Evolutionary conservation across 2,329 filamentous ascomycete genomes (phyloP), one percentile per base, ranked within the genome.

Genomic region (Xylariaceae sp.): DNA sequence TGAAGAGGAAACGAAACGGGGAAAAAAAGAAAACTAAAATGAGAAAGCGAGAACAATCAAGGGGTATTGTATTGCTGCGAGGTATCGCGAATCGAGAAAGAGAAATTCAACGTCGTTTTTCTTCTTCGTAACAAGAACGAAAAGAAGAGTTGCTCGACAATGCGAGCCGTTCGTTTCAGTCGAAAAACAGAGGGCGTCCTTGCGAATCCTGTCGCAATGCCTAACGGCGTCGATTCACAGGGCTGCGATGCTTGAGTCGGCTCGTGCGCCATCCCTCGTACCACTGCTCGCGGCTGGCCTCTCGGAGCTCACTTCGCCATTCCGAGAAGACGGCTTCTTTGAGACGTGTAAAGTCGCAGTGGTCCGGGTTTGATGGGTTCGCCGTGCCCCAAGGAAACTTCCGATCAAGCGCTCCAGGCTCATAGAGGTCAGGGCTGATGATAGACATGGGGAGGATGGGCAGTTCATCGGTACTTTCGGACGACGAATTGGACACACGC

Each of bases 321-420:
- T 97, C 93, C 65, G 80, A 86, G 74, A 99, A 99, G 37, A 99
- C 89, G 6, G 88, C 87, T 61, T 97, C 92, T 76, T 94, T 94
- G 66, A 99, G 82, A 63, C 88, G 88, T 58, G 89, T 80, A 73
- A 97, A 99, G 75, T 99, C 94, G 76, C 94, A 99, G 76, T 99
- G 94, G 67, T 89, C 85, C 35, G 87, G 81, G 69, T 97, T 88
- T 78, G 94, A 92, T 0, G 94, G 94, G 71, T 97, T 91, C 3
- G 94, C 94, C 67, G 97, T 95, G 5, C 94, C 94, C 94, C 94
- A 99, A 0, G 94, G 90, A 73, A 97, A 99, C 65, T 88, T 87
- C 61, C 94, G 89, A 51, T 94, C 94, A 61, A 96, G 77, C 13
- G 89, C 80, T 37, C 82, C 84, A 7, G 88, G 87, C 68, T 95